Conservation (phyloP, 2,329 filamentous ascomycete genomes). For the Sclerotiophoma versabilis region DNA sequence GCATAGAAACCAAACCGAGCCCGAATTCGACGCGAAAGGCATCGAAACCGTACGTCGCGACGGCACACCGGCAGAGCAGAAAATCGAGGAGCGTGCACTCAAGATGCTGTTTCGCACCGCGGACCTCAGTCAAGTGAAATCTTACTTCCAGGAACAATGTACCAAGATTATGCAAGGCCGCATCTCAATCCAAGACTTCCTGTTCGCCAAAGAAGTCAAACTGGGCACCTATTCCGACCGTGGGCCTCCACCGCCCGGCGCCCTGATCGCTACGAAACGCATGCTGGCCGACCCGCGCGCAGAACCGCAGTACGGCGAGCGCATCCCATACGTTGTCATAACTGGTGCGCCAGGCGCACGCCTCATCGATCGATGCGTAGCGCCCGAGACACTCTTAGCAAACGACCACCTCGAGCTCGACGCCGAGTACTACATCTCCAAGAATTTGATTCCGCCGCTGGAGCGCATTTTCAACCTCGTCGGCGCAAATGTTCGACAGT, state of each 20-base stretch:
- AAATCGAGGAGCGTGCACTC: slow-evolving; percentile 91
- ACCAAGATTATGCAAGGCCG: slow-evolving; percentile 88
- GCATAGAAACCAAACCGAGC: slow-evolving; percentile 72
- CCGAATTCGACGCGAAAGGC: slow-evolving; percentile 96
- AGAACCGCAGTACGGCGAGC: slow-evolving; percentile 93
- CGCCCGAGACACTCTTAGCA: slow-evolving; percentile 80
- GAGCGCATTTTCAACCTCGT: slow-evolving; percentile 97
- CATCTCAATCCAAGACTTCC: slow-evolving; percentile 93
- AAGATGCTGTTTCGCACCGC: slow-evolving; percentile 88
- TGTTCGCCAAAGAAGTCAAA: slow-evolving; percentile 91
- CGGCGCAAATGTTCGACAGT: slow-evolving; percentile 85
- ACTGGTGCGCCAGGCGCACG: slow-evolving; percentile 85
- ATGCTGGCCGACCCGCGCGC: slow-evolving; percentile 87
- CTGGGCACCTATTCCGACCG: slow-evolving; percentile 86
- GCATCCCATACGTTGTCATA: slow-evolving; percentile 92
- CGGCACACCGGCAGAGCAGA: slow-evolving; percentile 93
- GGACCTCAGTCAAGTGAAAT: slow-evolving; percentile 87
- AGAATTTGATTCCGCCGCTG: slow-evolving; percentile 92
- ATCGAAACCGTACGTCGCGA: slow-evolving; percentile 97
- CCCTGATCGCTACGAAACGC: slow-evolving; percentile 81
- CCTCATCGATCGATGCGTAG: slow-evolving; percentile 87
- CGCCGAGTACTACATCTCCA: slow-evolving; percentile 94
- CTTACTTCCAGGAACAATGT: slow-evolving; percentile 89
- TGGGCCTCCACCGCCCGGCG: slow-evolving; percentile 82
- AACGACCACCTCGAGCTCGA: slow-evolving; percentile 83